phyloP scores from a whole-genome alignment of 2,329 filamentous ascomycete species.

The Macrophomina tecta region DNA sequence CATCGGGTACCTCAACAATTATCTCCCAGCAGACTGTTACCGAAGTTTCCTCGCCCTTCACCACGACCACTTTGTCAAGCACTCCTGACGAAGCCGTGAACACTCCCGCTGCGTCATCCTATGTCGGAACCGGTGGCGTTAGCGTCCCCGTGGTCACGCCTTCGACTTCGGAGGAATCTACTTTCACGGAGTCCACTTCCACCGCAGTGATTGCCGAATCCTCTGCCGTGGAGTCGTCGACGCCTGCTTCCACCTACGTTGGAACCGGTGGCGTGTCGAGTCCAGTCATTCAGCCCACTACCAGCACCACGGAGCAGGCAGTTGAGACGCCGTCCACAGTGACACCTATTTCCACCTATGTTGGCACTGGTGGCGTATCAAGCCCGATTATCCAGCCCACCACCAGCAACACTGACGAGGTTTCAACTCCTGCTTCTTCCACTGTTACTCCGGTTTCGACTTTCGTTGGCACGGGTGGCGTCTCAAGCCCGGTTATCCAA shows the following conservation, averaged over 20 bases:
- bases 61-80: conserved; percentile 16
- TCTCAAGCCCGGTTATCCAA: conserved; percentile 22
- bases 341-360: conserved; percentile 5
- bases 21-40: conserved; percentile 33
- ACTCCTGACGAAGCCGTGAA: background rate
- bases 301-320: background rate
- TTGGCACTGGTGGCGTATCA: conserved; percentile 26
- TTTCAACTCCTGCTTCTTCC: background rate
- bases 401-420: background rate
- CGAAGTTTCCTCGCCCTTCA: conserved; percentile 28
- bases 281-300: conserved; percentile 19
- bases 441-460: conserved; percentile 4
- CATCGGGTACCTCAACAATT: conserved; percentile 30
- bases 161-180: conserved; percentile 1
- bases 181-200: background rate
- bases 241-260: background rate
- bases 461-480: conserved; percentile 21
- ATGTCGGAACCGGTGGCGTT: conserved; percentile 21
- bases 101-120: conserved; percentile 7
- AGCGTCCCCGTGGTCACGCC: conserved; percentile 20
- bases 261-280: conserved; percentile 22
- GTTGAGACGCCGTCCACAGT: background rate
- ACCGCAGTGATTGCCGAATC: background rate
- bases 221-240: conserved; percentile 3
- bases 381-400: conserved; percentile 26